phyloP scores from a whole-genome alignment of 208 protist genomes.

The Crithidia expoeki region DNA sequence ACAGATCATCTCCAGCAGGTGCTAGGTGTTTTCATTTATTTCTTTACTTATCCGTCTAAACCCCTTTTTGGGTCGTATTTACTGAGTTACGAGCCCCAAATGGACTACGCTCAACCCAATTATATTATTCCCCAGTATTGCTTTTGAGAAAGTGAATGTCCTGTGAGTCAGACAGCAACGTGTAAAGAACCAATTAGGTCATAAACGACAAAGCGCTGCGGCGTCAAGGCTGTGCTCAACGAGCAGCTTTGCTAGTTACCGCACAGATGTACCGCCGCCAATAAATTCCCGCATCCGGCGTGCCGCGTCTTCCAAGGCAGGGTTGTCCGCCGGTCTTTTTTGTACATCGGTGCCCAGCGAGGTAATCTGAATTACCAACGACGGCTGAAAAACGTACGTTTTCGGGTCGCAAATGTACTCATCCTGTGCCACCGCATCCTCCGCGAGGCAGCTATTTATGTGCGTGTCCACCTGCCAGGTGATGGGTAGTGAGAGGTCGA shows the following conservation, averaged over 20 bases:
- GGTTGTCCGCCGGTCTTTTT: slow-evolving; percentile 72
- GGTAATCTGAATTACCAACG: slow-evolving; percentile 87
- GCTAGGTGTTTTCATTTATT: no score
- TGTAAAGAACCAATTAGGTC: background rate
- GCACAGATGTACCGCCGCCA: slow-evolving; percentile 82
- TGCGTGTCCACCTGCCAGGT: slow-evolving; percentile 94
- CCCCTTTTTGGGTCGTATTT: no score
- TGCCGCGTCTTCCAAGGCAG: slow-evolving; percentile 81
- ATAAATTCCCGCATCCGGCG: slow-evolving; percentile 91
- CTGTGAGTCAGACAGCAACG: slow-evolving; percentile 7
- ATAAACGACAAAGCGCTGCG: no score
- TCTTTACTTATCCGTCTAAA: no score
- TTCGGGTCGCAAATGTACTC: slow-evolving; percentile 88
- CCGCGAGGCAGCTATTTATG: slow-evolving; percentile 69
- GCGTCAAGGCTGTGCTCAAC: no score
- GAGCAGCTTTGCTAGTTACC: slow-evolving; percentile 13
- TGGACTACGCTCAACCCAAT: no score
- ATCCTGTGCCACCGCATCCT: slow-evolving; percentile 68
- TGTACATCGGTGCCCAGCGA: slow-evolving; percentile 91
- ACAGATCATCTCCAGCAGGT: no score
- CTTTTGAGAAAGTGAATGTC: no score
- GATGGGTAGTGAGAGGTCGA: slow-evolving; percentile 82
- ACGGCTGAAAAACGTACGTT: slow-evolving; percentile 90
- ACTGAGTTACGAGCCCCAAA: no score
- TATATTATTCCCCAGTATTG: no score